Percentiles rank a stretch among this genome's conserved stretches.
Conservation (phyloP, 164 flowering plant genomes). For the Pachysandra terminalis region DNA sequence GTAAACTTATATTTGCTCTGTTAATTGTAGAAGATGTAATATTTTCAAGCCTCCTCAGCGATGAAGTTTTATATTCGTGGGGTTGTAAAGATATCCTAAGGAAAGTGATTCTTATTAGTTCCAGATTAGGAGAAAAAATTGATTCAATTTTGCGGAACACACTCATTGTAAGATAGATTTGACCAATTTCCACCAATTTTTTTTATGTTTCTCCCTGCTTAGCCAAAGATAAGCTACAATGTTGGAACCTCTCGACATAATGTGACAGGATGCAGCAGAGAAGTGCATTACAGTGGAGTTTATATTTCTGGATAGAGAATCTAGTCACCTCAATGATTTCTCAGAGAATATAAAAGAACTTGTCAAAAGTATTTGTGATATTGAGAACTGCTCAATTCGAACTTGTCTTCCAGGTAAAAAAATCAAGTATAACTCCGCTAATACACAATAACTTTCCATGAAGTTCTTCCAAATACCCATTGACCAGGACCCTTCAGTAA, state of each 20-base stretch:
- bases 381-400: constrained; percentile 67
- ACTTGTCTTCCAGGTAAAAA: constrained; percentile 59
- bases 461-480: too few relatives aligned
- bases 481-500: too few relatives aligned
- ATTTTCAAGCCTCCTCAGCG: constrained; percentile 44
- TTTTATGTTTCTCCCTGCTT: not conserved
- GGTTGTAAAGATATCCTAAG: constrained; percentile 51
- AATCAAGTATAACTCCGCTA: not conserved
- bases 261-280: constrained; percentile 71
- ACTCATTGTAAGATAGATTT: constrained; percentile 45
- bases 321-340: constrained; percentile 34
- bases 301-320: constrained; percentile 51
- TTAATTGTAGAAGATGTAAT: constrained; percentile 36
- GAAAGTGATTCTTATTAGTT: constrained; percentile 55
- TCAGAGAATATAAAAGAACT: constrained; percentile 46
- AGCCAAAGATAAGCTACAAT: not conserved
- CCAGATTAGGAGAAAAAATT: constrained; percentile 34
- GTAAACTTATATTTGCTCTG: not conserved
- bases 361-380: constrained; percentile 45
- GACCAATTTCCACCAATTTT: constrained; percentile 1
- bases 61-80: constrained; percentile 59
- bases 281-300: constrained; percentile 73
- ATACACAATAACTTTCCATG: too few relatives aligned
- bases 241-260: constrained; percentile 2
- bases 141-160: constrained; percentile 33